Percentiles rank a stretch among this genome's conserved stretches.
Conservation (phyloP, 106 monocot species). For the Dendrobium chrysotoxum region DNA sequence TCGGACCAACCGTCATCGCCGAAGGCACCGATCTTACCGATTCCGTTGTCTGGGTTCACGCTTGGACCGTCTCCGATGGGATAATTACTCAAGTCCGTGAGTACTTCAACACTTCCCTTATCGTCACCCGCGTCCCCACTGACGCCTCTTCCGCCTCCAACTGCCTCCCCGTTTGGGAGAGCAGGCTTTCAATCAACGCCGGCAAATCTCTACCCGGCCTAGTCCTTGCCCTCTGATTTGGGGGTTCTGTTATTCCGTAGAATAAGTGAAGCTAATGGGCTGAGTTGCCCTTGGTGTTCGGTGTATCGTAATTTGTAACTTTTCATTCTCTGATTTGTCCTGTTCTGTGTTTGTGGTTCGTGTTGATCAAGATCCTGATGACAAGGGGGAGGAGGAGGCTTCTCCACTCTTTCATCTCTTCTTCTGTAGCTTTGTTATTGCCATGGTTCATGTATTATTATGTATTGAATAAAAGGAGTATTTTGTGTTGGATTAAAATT, state of each 20-base stretch:
- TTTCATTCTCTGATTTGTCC: neutral
- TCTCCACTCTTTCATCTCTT: neutral
- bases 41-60: slow-evolving; percentile 34
- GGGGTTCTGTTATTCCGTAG: neutral
- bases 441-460: too few species aligned
- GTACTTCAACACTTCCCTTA: slow-evolving; percentile 78
- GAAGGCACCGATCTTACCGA: slow-evolving; percentile 24
- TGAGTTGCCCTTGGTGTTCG: neutral
- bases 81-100: slow-evolving; percentile 50
- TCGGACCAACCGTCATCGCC: slow-evolving; percentile 37
- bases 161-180: slow-evolving; percentile 21
- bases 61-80: slow-evolving; percentile 44
- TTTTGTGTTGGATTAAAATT: too few species aligned
- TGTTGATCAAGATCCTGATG: neutral
- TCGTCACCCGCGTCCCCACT: slow-evolving; percentile 29
- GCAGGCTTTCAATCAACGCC: slow-evolving; percentile 8
- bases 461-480: too few species aligned
- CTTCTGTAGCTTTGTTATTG: too few species aligned
- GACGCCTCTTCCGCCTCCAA: neutral
- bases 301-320: too few species aligned
- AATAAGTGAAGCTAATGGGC: neutral
- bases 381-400: neutral
- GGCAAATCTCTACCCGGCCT: slow-evolving; percentile 18
- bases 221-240: slow-evolving; percentile 17
- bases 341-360: neutral